These are phyloP conservation scores for Lasiosphaeria ovina DNA, from an alignment of 495 filamentous ascomycete species.

Conservation along the genomic window DNA sequence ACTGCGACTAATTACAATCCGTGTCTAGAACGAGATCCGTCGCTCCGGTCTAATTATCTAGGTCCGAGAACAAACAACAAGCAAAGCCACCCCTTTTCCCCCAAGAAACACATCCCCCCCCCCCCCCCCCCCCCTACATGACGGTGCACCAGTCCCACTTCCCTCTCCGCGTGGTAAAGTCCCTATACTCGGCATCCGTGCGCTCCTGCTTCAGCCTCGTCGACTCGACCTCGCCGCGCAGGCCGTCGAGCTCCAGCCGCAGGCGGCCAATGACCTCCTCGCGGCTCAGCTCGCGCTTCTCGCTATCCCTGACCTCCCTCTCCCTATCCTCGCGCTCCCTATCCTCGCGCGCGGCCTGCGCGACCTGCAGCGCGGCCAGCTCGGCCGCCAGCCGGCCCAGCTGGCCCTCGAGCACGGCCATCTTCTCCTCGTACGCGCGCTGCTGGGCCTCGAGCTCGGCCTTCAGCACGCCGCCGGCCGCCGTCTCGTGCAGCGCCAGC, in stretches of 20 bases:
- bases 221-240: slow-evolving; percentile 7
- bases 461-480: slow-evolving; percentile 12
- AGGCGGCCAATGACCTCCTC: slow-evolving; percentile 2
- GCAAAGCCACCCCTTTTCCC: too few relatives aligned
- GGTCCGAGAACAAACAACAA: too few relatives aligned
- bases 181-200: slow-evolving; percentile 11
- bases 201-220: slow-evolving; percentile 16
- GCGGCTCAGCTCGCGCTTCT: slow-evolving; percentile 4
- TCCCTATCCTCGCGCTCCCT: slow-evolving; percentile 1
- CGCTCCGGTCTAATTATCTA: too few relatives aligned
- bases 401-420: slow-evolving; percentile 7
- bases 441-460: slow-evolving; percentile 11
- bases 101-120: too few relatives aligned
- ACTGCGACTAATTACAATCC: too few relatives aligned
- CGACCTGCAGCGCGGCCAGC: not conserved
- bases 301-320: not conserved
- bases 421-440: slow-evolving; percentile 9
- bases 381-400: not conserved
- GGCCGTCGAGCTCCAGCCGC: slow-evolving; percentile 1
- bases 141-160: slow-evolving; percentile 2
- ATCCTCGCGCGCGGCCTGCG: not conserved
- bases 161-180: slow-evolving; percentile 6
- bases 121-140: slow-evolving; percentile 13
- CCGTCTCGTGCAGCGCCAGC: slow-evolving; percentile 13
- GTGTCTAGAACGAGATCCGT: too few relatives aligned